Percentiles rank a stretch among this genome's conserved stretches.
Evolutionary conservation across 345 rosid species (phyloP).

Genomic region (Bruguiera parviflora): DNA sequence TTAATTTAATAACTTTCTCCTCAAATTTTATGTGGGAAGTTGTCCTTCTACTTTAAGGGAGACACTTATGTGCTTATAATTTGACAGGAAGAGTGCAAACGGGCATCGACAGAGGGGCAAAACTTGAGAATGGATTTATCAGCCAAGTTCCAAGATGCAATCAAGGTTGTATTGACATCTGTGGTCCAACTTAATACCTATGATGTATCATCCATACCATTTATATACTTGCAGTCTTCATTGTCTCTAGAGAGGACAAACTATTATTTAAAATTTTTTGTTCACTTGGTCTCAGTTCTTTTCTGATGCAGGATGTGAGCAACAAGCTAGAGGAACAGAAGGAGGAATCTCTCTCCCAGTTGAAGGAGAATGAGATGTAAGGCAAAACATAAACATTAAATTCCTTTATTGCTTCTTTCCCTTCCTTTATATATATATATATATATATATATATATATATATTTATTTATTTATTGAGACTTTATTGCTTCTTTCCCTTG

Average conservation of each 20-base stretch:
- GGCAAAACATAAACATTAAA: constrained; percentile 20
- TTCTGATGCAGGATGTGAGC: constrained; percentile 73
- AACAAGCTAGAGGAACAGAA: constrained; percentile 84
- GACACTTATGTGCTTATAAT: constrained; percentile 18
- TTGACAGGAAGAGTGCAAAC: constrained; percentile 89
- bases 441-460: no score
- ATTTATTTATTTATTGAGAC: neutral
- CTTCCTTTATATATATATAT: no score
- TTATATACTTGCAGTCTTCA: neutral
- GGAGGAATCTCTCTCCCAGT: constrained; percentile 71
- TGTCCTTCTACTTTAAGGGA: neutral
- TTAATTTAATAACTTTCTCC: neutral
- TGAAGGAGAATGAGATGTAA: constrained; percentile 96
- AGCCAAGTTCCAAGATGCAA: constrained; percentile 86
- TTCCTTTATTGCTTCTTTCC: neutral
- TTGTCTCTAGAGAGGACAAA: neutral
- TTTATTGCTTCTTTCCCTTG: no score
- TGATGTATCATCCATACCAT: neutral
- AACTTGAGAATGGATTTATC: constrained; percentile 80
- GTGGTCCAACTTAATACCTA: constrained; percentile 2
- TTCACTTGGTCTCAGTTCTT: neutral
- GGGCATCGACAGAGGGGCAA: constrained; percentile 84
- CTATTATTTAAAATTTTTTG: neutral
- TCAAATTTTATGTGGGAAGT: neutral
- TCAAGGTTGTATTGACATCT: constrained; percentile 50